Conservation (phyloP, 108 stramenopile species). For the Nitzschia inconspicua region DNA sequence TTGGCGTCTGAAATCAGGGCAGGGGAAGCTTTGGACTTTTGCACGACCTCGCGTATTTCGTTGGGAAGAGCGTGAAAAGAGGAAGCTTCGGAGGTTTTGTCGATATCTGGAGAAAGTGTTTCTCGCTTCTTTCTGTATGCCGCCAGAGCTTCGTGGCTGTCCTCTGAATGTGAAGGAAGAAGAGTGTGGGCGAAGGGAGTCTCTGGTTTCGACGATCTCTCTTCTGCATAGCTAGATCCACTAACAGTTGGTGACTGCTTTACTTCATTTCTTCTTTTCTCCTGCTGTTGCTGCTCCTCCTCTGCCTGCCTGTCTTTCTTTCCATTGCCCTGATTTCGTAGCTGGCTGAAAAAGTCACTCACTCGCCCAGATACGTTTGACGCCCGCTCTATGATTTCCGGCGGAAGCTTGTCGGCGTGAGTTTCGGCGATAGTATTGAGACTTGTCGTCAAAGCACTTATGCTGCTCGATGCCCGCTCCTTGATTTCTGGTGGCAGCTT, state of each 20-base stretch:
- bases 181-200: neutral
- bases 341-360: slow-evolving; percentile 16
- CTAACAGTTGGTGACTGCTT: too few relatives aligned
- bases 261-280: neutral
- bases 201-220: neutral
- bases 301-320: neutral
- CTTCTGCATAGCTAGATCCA: neutral
- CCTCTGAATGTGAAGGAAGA: neutral
- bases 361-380: slow-evolving; percentile 14
- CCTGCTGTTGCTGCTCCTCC: neutral
- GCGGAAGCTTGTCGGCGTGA: neutral
- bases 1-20: too few relatives aligned
- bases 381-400: slow-evolving; percentile 1
- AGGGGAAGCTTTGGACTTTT: neutral
- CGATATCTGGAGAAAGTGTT: slow-evolving; percentile 19
- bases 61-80: slow-evolving; percentile 39
- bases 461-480: slow-evolving; percentile 3
- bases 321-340: too few relatives aligned
- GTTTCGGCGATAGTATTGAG: slow-evolving; percentile 26
- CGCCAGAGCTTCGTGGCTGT: slow-evolving; percentile 23
- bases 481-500: neutral
- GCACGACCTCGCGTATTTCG: slow-evolving; percentile 32
- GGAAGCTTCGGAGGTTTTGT: slow-evolving; percentile 29
- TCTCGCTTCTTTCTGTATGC: slow-evolving; percentile 27
- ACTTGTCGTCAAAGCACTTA: slow-evolving; percentile 11